phyloP scores from a whole-genome alignment of 2,329 filamentous ascomycete species.

The Phyllosticta capitalensis region DNA sequence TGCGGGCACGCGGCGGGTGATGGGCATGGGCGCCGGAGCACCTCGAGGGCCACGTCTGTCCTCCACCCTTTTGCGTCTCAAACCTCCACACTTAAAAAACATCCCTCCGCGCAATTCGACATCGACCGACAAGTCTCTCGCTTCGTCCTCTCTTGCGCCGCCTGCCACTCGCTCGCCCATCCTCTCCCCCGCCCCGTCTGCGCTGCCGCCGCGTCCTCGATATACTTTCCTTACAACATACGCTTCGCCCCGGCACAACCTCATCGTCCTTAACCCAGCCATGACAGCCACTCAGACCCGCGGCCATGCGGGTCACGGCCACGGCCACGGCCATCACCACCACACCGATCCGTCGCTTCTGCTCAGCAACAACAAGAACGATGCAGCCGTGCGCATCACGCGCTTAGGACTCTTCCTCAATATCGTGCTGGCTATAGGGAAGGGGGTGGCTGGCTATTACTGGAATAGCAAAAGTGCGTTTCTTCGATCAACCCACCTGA shows the following conservation, averaged over 20 bases:
- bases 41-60: slow-evolving; percentile 5
- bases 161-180: background rate
- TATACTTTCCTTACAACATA: slow-evolving; percentile 12
- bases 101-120: background rate
- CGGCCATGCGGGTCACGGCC: slow-evolving; percentile 38
- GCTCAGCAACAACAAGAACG: slow-evolving; percentile 72
- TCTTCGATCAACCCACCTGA: background rate
- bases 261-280: slow-evolving; percentile 11
- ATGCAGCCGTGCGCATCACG: slow-evolving; percentile 90
- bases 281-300: slow-evolving; percentile 20
- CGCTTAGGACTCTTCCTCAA: slow-evolving; percentile 82
- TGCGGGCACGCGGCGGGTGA: slow-evolving; percentile 8
- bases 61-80: slow-evolving; percentile 1
- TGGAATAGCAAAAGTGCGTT: slow-evolving; percentile 72
- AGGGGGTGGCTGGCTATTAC: slow-evolving; percentile 82
- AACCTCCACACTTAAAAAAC: slow-evolving; percentile 1
- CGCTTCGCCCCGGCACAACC: slow-evolving; percentile 40
- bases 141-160: background rate
- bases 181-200: background rate
- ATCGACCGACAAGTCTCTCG: background rate
- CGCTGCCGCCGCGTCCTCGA: background rate
- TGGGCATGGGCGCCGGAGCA: slow-evolving; percentile 4
- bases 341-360: slow-evolving; percentile 80
- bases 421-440: slow-evolving; percentile 85
- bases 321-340: slow-evolving; percentile 50